These are phyloP conservation scores for Vanilla planifolia DNA, from an alignment of 106 monocot species.

Conservation along the genomic window DNA sequence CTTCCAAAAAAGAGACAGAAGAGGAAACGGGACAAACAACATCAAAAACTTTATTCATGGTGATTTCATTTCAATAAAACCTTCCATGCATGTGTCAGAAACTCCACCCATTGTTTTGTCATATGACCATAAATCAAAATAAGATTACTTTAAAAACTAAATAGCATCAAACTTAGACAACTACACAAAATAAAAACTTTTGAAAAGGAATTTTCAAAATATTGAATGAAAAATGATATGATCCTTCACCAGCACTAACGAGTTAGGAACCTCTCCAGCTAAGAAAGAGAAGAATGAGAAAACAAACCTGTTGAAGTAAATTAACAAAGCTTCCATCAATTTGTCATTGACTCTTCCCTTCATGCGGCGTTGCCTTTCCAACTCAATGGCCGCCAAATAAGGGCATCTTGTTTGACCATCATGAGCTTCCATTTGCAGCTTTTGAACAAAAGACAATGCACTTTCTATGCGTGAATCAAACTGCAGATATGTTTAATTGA, in stretches of 20 bases:
- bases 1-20: no score
- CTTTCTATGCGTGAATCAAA: slow-evolving; percentile 74
- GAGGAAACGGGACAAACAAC: no score
- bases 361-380: slow-evolving; percentile 54
- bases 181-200: no score
- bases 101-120: no score
- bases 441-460: slow-evolving; percentile 59
- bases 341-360: slow-evolving; percentile 46
- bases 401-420: slow-evolving; percentile 66
- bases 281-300: slow-evolving; percentile 9
- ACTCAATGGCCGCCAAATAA: slow-evolving; percentile 80
- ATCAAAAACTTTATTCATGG: no score
- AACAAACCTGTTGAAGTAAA: slow-evolving; percentile 79
- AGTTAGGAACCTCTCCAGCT: background rate
- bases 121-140: no score
- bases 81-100: no score
- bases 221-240: background rate
- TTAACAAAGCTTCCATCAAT: slow-evolving; percentile 51
- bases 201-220: background rate
- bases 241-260: no score
- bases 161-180: no score
- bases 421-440: slow-evolving; percentile 35
- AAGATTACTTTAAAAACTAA: no score
- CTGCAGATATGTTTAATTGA: slow-evolving; percentile 32
- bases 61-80: no score